Evolutionary conservation across 2,329 filamentous ascomycete genomes (phyloP).

Genomic region (Verticillium dahliae): DNA sequence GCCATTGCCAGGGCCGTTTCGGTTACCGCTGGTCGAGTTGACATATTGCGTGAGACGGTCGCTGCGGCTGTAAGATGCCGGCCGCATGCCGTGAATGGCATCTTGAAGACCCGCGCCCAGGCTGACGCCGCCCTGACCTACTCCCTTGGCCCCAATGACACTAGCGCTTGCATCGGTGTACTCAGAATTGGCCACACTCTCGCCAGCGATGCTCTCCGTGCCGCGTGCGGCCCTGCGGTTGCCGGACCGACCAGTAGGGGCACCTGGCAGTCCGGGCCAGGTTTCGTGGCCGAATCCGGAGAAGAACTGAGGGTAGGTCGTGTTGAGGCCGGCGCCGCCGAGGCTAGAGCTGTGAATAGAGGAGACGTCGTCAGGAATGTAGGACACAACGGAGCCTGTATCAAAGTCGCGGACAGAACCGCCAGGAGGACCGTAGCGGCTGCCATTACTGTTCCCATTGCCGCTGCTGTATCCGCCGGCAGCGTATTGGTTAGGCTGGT

Average conservation of each 20-base stretch:
- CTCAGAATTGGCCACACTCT: conserved; percentile 88
- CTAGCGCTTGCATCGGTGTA: conserved; percentile 78
- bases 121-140: conserved; percentile 81
- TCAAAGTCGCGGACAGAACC: conserved; percentile 51
- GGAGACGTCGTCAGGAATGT: conserved; percentile 94
- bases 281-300: conserved; percentile 80
- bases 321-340: conserved; percentile 72
- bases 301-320: conserved; percentile 92
- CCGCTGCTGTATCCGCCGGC: conserved; percentile 22
- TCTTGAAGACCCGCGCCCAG: conserved; percentile 74
- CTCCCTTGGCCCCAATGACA: conserved; percentile 66
- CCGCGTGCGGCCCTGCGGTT: conserved; percentile 61
- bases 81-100: conserved; percentile 57
- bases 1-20: conserved; percentile 59
- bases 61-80: conserved; percentile 64
- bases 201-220: conserved; percentile 77
- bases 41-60: conserved; percentile 94
- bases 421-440: conserved; percentile 6
- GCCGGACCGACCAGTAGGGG: conserved; percentile 53
- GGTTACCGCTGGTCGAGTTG: conserved; percentile 62
- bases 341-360: conserved; percentile 90
- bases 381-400: conserved; percentile 83
- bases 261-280: conserved; percentile 78
- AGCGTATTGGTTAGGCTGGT: conserved; percentile 64
- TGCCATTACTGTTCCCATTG: conserved; percentile 17